Evolutionary conservation across 2,329 filamentous ascomycete genomes (phyloP).

Genomic region (Diaporthe sp.): DNA sequence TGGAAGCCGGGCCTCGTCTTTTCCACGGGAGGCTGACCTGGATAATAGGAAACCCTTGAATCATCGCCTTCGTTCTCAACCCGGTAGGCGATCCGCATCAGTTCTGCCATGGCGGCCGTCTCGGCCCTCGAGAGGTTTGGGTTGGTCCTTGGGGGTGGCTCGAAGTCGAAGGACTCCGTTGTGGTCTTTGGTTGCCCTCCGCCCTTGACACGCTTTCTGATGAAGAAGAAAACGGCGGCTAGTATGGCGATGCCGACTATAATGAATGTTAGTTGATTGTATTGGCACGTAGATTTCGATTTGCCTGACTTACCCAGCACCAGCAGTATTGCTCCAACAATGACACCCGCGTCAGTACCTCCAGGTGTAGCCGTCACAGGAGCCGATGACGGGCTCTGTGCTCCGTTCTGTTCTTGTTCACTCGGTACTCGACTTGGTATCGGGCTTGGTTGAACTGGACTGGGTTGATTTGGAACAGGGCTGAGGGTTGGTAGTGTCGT

Average conservation of each 20-base stretch:
- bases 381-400: conserved; percentile 2
- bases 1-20: neutral
- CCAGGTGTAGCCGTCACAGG: conserved; percentile 3
- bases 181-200: neutral
- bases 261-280: neutral
- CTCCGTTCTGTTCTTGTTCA: conserved; percentile 11
- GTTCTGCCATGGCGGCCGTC: conserved; percentile 24
- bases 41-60: conserved; percentile 10
- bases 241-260: conserved; percentile 9
- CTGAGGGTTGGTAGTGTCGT: conserved; percentile 11
- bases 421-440: conserved; percentile 4
- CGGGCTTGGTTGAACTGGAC: conserved; percentile 6
- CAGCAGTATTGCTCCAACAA: conserved; percentile 8
- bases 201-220: conserved; percentile 8
- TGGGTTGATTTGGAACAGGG: conserved; percentile 3
- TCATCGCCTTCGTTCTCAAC: conserved; percentile 16
- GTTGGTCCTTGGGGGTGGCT: conserved; percentile 1
- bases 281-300: neutral
- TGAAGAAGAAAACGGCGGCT: conserved; percentile 1
- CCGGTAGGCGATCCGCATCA: conserved; percentile 20
- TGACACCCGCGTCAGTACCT: conserved; percentile 12
- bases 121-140: conserved; percentile 18
- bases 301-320: neutral
- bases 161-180: conserved; percentile 19
- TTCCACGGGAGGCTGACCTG: conserved; percentile 9